Evolutionary conservation across 768 basidiomycete species (phyloP).

Genomic region (Sporobolomyces roseus): DNA sequence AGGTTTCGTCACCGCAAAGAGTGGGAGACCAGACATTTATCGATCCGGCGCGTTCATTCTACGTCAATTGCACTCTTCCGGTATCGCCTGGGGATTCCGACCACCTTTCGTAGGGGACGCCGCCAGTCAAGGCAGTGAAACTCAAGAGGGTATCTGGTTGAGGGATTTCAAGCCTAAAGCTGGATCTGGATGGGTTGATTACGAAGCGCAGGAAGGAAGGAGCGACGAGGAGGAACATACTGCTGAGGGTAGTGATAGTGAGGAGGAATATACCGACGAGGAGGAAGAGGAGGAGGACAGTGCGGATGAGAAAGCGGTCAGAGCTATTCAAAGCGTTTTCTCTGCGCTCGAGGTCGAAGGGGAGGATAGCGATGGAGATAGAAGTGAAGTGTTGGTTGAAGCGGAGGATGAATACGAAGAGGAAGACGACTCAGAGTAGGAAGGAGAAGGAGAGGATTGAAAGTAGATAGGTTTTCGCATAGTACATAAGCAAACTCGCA

Average conservation of each 20-base stretch:
- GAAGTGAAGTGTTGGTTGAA: too few relatives aligned
- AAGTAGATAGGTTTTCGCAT: not conserved
- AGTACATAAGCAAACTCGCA: not conserved
- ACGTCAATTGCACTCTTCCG: slow-evolving; percentile 35
- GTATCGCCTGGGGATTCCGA: slow-evolving; percentile 39
- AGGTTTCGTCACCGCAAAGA: slow-evolving; percentile 69
- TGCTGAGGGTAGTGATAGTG: not conserved
- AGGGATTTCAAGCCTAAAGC: slow-evolving; percentile 17
- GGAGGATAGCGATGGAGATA: slow-evolving; percentile 5
- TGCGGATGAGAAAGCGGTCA: slow-evolving; percentile 33
- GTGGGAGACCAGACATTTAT: slow-evolving; percentile 79
- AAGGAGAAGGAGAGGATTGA: not conserved
- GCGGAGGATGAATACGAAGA: not conserved
- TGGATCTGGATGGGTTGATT: not conserved
- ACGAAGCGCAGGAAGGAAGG: not conserved
- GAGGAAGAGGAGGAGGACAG: slow-evolving; percentile 20
- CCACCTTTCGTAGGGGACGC: slow-evolving; percentile 22
- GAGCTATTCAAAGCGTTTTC: slow-evolving; percentile 30
- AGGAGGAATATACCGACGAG: slow-evolving; percentile 23
- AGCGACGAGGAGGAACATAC: not conserved
- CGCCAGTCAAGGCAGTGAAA: not conserved
- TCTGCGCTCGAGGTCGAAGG: slow-evolving; percentile 33
- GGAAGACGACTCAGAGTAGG: not conserved
- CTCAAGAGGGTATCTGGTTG: slow-evolving; percentile 37
- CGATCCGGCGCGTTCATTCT: slow-evolving; percentile 61